Evolutionary conservation across 177 flowering plant genomes (phyloP), one percentile per base, ranked within the genome.

Genomic region (Vitis hybrid): DNA sequence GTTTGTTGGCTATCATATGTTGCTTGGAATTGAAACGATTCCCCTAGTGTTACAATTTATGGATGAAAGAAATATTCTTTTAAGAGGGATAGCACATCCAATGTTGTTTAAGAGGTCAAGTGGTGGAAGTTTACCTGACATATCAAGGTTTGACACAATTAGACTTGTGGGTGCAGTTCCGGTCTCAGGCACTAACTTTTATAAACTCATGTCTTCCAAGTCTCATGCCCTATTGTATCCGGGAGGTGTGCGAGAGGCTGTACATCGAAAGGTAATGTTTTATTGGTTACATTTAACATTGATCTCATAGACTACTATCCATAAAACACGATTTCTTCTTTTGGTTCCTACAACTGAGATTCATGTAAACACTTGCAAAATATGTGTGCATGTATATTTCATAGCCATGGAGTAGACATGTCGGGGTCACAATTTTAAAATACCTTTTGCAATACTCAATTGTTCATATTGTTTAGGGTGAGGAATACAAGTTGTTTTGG

Each of bases 21-120:
- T 88, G 71, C 70, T 90, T 22, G 94, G 94, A 39, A 8, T 80
- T 58, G 97, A 92, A 71, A 26, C 83, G 68, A 69, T 59, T 59
- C 86, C 93, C 3, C n/a, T 90, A 67, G 69, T 90, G 10, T 1
- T 66, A 57, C 76, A 76, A 6, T 57, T 88, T 55, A 64, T 82
- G 68, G 13, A 1, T 1, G 90, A 92, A 68, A 84, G 79, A 70
- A 78, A 85, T 61, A 82, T 90, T 58, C 73, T 82, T 55, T 20
- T 90, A 69, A 84, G 97, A 81, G 97, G 94, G 48, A 65, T 92
- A 51, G 92, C 90, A 69, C 97, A 92, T 84, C 93, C 94, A 52
- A 13, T 86, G 82, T 59, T 82, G 81, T 92, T 90, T 79, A 19
- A 2, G 50, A 79, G 65, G 56, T 1, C 15, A 16, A 74, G 57